These are phyloP conservation scores for Rhynchosporium graminicola DNA, from an alignment of 2,329 filamentous ascomycete species.

Conservation along the genomic window DNA sequence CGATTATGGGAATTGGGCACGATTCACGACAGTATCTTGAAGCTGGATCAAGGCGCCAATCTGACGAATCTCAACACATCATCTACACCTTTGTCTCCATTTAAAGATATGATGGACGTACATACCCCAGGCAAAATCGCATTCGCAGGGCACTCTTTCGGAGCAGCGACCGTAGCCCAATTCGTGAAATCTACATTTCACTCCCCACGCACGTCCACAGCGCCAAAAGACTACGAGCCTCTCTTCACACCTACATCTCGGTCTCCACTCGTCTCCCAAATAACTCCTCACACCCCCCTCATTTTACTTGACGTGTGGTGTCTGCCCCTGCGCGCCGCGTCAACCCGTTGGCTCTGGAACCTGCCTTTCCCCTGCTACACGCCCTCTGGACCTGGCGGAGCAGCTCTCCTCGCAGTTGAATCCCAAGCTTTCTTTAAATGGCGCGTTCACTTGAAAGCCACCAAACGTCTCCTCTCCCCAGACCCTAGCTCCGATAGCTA, in stretches of 20 bases:
- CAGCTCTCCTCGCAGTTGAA: slow-evolving; percentile 67
- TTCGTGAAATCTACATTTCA: slow-evolving; percentile 80
- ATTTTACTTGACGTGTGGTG: slow-evolving; percentile 82
- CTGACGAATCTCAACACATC: slow-evolving; percentile 56
- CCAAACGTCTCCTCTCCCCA: slow-evolving; percentile 64
- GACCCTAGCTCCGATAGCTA: slow-evolving; percentile 47
- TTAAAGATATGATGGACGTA: slow-evolving; percentile 64
- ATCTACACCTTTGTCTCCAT: slow-evolving; percentile 54
- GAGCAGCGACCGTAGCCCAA: slow-evolving; percentile 72
- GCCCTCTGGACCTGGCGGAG: slow-evolving; percentile 54
- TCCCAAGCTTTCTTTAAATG: slow-evolving; percentile 80
- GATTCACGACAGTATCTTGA: slow-evolving; percentile 66
- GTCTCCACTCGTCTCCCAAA: slow-evolving; percentile 61
- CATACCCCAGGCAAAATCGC: slow-evolving; percentile 71
- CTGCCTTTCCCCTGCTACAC: slow-evolving; percentile 71
- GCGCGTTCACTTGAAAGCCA: slow-evolving; percentile 69
- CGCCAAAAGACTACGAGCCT: slow-evolving; percentile 52
- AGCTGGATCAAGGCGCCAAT: slow-evolving; percentile 59
- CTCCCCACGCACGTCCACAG: slow-evolving; percentile 46
- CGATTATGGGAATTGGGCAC: slow-evolving; percentile 78
- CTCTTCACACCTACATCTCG: slow-evolving; percentile 60
- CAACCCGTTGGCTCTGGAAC: slow-evolving; percentile 65
- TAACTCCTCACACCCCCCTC: slow-evolving; percentile 66
- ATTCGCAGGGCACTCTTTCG: slow-evolving; percentile 81
- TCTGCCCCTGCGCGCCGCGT: slow-evolving; percentile 65